These are phyloP conservation scores for Saitozyma podzolica DNA, from an alignment of 768 basidiomycete genomes.

Conservation along the genomic window DNA sequence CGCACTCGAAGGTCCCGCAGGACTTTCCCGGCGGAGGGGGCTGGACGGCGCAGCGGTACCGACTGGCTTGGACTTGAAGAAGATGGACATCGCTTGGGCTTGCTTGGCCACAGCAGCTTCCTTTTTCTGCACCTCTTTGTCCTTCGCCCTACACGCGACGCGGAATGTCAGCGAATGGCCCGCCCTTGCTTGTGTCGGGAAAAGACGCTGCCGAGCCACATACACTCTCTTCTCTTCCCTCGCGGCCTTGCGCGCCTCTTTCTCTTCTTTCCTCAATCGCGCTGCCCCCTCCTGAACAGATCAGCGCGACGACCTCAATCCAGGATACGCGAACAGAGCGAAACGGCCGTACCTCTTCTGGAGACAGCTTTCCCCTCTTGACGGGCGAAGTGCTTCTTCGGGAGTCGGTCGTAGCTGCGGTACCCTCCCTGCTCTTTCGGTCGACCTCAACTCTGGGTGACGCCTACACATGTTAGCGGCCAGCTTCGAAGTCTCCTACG, in stretches of 20 bases:
- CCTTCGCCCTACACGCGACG: conserved; percentile 23
- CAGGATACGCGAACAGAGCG: too few species aligned
- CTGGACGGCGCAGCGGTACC: conserved; percentile 1
- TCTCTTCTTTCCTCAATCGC: conserved; percentile 36
- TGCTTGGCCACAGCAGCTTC: conserved; percentile 32
- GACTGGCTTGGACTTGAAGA: conserved; percentile 32
- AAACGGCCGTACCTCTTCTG: conserved; percentile 35
- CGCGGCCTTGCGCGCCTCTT: conserved; percentile 33
- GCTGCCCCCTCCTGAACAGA: conserved; percentile 34
- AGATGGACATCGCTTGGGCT: conserved; percentile 23
- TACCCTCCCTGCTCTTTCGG: conserved; percentile 35
- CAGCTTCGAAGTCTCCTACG: background rate
- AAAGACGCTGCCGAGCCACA: conserved; percentile 6
- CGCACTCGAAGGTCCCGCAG: conserved; percentile 35
- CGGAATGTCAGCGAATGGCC: background rate
- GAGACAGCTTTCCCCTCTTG: conserved; percentile 36
- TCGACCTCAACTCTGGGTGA: conserved; percentile 12
- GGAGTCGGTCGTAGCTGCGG: conserved; percentile 36
- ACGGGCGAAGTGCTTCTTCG: conserved; percentile 36
- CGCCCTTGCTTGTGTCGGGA: background rate
- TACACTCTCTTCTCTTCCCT: conserved; percentile 43
- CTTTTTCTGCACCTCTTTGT: conserved; percentile 32
- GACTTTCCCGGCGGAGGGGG: conserved; percentile 8
- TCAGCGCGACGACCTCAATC: conserved; percentile 6
- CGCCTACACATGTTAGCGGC: conserved; percentile 4